Evolutionary conservation across 2,329 filamentous ascomycete genomes (phyloP), one percentile per base, ranked within the genome.

Genomic region (Rhexocercosporidium sp.): DNA sequence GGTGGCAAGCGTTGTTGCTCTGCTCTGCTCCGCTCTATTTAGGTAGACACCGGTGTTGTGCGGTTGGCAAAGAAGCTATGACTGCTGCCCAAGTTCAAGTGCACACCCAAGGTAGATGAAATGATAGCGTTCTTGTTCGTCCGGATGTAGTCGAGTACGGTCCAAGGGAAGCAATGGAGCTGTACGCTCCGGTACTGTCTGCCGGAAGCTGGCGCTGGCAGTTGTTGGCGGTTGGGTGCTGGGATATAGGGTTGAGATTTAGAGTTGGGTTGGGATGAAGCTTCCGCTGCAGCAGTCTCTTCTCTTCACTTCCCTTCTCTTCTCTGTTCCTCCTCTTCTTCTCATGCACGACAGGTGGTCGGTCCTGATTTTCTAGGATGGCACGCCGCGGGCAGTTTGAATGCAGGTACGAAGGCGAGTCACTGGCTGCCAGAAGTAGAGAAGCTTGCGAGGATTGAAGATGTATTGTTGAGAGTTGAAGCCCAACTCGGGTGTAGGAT

Each of bases 191-290:
- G 54, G 34, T 39, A 57, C 31, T 57, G 31, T 39, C 25, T 57
- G 54, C 54, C 54, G 54, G 41, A 56, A 57, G 14, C 18, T 57
- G 54, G 34, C 34, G 12, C 44, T 20, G 41, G 29, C 53, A 56
- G 31, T 25, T 57, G 31, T 14, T 57, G 31, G 54, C 54, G 54
- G 34, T 22, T 25, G 11, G 34, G 54, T 41, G 54, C 54, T 57
- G 20, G 54, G 54, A 57, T 57, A 18, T 27, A 57, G 54, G 31
- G 12, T 37, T 57, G 54, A 41, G 31, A 41, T 57, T 57, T 57
- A 57, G 31, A 41, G 54, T 57, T 41, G 54, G 54, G 54, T 57
- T 34, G 34, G 54, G 54, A 39, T 57, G 20, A 57, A 39, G 54
- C 54, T 57, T 57, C 54, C 34, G 31, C 18, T 41, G 44, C 31